Conservation (phyloP, 192 early-diverging fungal genomes). For the Chytriomyces sp. region DNA sequence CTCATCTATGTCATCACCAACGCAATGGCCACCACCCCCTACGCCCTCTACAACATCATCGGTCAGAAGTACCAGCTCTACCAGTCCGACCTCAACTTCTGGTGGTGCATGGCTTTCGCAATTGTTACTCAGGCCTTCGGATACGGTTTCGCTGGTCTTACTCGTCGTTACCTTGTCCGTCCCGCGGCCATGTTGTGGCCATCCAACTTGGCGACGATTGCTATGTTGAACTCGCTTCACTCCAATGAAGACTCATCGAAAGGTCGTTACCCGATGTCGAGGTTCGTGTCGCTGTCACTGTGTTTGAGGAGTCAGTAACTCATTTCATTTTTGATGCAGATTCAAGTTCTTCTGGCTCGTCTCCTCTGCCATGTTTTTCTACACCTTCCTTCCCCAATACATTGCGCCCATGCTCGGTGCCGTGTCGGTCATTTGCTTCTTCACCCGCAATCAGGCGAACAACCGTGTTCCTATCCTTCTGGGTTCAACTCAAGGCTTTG, state of each 20-base stretch:
- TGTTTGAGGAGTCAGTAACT: too few species aligned
- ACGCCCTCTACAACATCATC: slow-evolving; percentile 18
- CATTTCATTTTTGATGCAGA: too few species aligned
- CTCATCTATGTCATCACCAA: slow-evolving; percentile 51
- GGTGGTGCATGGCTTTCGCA: background rate
- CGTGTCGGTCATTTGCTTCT: slow-evolving; percentile 5
- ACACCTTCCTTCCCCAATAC: background rate
- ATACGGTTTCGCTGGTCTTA: slow-evolving; percentile 67
- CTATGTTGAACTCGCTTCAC: slow-evolving; percentile 79
- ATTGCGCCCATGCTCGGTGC: slow-evolving; percentile 15
- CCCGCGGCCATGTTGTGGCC: slow-evolving; percentile 88
- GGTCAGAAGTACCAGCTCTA: slow-evolving; percentile 7
- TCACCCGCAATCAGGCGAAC: background rate
- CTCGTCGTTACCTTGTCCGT: slow-evolving; percentile 75
- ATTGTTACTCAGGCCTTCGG: slow-evolving; percentile 56
- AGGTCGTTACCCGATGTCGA: slow-evolving; percentile 29
- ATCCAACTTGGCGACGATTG: slow-evolving; percentile 69
- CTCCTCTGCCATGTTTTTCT: slow-evolving; percentile 28
- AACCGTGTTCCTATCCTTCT: background rate
- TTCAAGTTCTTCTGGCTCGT: slow-evolving; percentile 37
- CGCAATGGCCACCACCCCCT: background rate
- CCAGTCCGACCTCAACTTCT: background rate
- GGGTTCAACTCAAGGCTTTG: background rate
- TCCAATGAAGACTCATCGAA: slow-evolving; percentile 20
- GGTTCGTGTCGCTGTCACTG: too few species aligned